phyloP scores from a whole-genome alignment of 441 rosid species.

The Dalechampia spathulata region DNA sequence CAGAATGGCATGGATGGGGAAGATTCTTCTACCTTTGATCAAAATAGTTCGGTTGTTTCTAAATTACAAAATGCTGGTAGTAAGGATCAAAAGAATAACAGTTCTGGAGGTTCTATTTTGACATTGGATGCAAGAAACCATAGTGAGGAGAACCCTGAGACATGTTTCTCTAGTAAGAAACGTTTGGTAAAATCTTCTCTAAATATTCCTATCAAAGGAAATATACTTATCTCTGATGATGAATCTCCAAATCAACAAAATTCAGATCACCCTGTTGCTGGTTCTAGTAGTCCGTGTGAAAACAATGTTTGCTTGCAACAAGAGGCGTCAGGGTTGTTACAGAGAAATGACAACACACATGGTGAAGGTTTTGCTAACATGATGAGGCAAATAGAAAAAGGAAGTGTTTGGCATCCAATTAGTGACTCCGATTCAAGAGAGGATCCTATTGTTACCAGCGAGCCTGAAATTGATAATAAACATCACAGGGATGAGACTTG shows the following conservation, averaged over 20 bases:
- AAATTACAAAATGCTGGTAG: slow-evolving; percentile 16
- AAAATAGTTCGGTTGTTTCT: slow-evolving; percentile 14
- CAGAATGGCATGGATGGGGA: slow-evolving; percentile 26
- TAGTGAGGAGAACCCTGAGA: too few relatives aligned
- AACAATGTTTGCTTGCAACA: slow-evolving; percentile 25
- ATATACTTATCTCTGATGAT: slow-evolving; percentile 10
- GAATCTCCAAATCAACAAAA: slow-evolving; percentile 19
- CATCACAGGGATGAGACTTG: slow-evolving; percentile 20
- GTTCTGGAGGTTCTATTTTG: slow-evolving; percentile 16
- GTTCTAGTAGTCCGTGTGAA: slow-evolving; percentile 23
- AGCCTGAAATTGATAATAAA: slow-evolving; percentile 27
- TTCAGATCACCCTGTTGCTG: slow-evolving; percentile 14
- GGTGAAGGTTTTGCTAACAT: slow-evolving; percentile 16
- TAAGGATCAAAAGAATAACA: slow-evolving; percentile 13
- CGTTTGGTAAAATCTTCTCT: too few relatives aligned
- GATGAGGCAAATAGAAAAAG: slow-evolving; percentile 23
- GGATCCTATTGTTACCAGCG: slow-evolving; percentile 24
- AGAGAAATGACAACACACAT: slow-evolving; percentile 12
- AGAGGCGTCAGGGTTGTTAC: slow-evolving; percentile 22
- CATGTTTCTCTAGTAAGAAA: slow-evolving; percentile 20
- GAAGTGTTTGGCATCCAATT: slow-evolving; percentile 19
- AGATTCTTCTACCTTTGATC: slow-evolving; percentile 10
- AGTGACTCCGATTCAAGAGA: slow-evolving; percentile 23
- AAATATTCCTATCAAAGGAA: slow-evolving; percentile 22
- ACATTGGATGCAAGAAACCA: slow-evolving; percentile 24